A percentile compares a stretch with the other conserved stretches of the same genome.
Conservation (phyloP, 345 rosid species). For the Rhodamnia argentea region DNA sequence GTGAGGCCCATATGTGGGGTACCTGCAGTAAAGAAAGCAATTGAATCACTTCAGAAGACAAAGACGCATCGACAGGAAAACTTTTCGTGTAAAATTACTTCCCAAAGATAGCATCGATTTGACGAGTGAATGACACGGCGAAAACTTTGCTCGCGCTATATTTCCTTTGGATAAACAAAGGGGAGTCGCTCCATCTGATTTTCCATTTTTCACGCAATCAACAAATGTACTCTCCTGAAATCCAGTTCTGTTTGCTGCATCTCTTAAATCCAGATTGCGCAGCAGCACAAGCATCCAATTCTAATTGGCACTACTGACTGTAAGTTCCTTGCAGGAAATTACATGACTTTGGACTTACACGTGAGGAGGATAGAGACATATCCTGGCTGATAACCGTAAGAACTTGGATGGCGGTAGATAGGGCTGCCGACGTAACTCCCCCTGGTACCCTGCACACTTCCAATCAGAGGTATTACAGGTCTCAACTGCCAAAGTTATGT, state of each 20-base stretch:
- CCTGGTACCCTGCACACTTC: conserved; percentile 7
- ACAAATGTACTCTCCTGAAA: too few species aligned
- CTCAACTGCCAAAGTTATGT: conserved; percentile 12
- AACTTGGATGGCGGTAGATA: not conserved
- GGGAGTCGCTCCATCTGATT: too few species aligned
- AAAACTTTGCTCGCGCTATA: too few species aligned
- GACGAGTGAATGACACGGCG: too few species aligned
- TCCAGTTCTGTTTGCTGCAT: too few species aligned
- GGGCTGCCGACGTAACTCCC: not conserved
- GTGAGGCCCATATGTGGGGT: conserved; percentile 19
- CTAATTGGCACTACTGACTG: not conserved
- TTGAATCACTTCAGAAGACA: not conserved
- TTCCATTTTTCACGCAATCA: too few species aligned
- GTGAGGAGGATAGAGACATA: conserved; percentile 9
- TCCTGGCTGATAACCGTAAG: conserved; percentile 14
- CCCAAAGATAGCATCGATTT: too few species aligned
- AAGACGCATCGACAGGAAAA: not conserved
- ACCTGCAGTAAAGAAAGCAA: conserved; percentile 9
- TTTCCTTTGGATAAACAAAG: too few species aligned
- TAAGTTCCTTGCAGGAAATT: not conserved
- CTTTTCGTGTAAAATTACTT: too few species aligned
- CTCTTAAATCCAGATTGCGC: not conserved
- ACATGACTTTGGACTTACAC: conserved; percentile 6
- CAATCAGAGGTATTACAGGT: conserved; percentile 9
- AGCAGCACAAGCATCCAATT: not conserved